Conservation (phyloP, 805 yeast genomes). For the Nakazawaea pomicola region DNA sequence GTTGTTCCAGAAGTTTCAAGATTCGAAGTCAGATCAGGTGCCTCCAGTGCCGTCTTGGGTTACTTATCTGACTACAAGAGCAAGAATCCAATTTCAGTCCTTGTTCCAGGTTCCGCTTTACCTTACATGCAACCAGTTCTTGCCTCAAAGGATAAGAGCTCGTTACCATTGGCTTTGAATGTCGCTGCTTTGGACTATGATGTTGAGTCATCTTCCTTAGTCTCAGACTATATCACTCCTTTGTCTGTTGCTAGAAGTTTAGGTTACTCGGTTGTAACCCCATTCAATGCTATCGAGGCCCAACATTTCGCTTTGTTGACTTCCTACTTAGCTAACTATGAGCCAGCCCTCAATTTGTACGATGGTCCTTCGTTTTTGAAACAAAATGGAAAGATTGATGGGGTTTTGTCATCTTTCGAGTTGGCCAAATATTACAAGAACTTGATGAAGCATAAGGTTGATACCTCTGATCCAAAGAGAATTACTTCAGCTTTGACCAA, state of each 20-base stretch:
- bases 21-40: conserved; percentile 77
- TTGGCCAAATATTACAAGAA: conserved; percentile 33
- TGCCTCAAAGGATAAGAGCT: conserved; percentile 25
- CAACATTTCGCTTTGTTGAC: conserved; percentile 65
- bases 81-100: conserved; percentile 30
- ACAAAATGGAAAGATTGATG: conserved; percentile 41
- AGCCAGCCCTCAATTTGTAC: conserved; percentile 66
- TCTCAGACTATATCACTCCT: conserved; percentile 60
- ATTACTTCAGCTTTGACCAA: conserved; percentile 41
- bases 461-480: conserved; percentile 28
- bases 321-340: conserved; percentile 52
- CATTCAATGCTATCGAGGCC: conserved; percentile 56
- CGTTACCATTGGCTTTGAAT: conserved; percentile 61
- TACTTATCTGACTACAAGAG: conserved; percentile 33
- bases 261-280: conserved; percentile 64
- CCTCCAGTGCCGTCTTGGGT: conserved; percentile 75
- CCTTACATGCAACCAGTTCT: conserved; percentile 63
- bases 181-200: conserved; percentile 77
- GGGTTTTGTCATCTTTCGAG: conserved; percentile 38
- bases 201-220: conserved; percentile 42
- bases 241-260: conserved; percentile 57
- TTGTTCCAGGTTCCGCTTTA: conserved; percentile 67
- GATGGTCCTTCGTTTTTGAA: conserved; percentile 71
- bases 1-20: conserved; percentile 57
- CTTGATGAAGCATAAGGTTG: conserved; percentile 27